Evolutionary conservation across 2,329 filamentous ascomycete genomes (phyloP).

Genomic region (Fusarium chuoi): DNA sequence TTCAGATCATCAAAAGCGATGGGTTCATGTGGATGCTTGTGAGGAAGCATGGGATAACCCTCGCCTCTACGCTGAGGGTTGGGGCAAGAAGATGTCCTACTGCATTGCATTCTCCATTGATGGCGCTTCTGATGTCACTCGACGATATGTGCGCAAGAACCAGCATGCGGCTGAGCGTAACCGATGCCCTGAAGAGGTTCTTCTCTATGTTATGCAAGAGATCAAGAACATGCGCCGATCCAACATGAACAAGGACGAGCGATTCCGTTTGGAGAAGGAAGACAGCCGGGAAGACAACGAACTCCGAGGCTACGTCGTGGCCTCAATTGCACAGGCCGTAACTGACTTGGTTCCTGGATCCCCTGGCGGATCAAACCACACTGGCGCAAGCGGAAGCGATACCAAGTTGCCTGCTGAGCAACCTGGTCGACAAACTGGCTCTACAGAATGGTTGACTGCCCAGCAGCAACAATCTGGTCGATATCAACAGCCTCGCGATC

Average conservation of each 20-base stretch:
- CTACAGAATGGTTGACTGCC: conserved; percentile 62
- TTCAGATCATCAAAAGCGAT: conserved; percentile 90
- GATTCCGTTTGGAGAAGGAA: conserved; percentile 83
- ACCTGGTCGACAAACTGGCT: conserved; percentile 62
- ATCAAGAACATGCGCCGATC: conserved; percentile 85
- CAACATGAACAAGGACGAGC: conserved; percentile 87
- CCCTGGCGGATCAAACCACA: conserved; percentile 39
- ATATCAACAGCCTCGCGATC: conserved; percentile 59
- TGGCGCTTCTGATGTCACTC: conserved; percentile 74
- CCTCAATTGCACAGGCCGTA: conserved; percentile 77
- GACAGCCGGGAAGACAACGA: conserved; percentile 80
- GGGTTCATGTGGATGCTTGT: conserved; percentile 96
- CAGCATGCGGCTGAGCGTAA: conserved; percentile 79
- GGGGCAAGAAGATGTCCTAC: conserved; percentile 96
- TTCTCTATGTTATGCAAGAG: conserved; percentile 91
- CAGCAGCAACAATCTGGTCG: conserved; percentile 56
- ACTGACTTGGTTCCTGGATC: conserved; percentile 70
- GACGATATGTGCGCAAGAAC: conserved; percentile 76
- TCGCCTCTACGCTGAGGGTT: conserved; percentile 90
- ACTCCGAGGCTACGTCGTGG: conserved; percentile 77
- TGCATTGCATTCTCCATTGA: conserved; percentile 97
- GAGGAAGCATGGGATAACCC: conserved; percentile 97
- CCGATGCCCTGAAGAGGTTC: conserved; percentile 86
- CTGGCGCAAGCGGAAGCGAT: conserved; percentile 57
- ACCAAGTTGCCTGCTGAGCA: conserved; percentile 71